These are phyloP conservation scores for Ogataea zsoltii DNA, from an alignment of 805 yeast genomes.

Conservation along the genomic window DNA sequence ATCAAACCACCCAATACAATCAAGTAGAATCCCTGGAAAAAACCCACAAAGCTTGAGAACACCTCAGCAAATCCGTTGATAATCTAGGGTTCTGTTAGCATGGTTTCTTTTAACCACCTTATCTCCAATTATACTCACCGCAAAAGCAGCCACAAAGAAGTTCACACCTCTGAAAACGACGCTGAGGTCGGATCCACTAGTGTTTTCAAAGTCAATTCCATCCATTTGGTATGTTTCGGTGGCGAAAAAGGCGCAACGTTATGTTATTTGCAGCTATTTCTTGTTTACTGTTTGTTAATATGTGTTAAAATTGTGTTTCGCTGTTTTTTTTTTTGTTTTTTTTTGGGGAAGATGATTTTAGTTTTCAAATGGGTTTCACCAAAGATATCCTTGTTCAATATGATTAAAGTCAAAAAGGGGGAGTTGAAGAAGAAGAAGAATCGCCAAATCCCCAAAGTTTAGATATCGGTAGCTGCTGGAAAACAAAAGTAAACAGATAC, in stretches of 20 bases:
- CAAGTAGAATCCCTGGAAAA: conserved; percentile 60
- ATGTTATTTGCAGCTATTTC: too few relatives aligned
- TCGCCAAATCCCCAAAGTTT: conserved; percentile 1
- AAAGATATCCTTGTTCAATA: background rate
- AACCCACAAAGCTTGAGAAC: conserved; percentile 41
- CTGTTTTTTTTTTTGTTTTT: background rate
- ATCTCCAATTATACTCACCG: conserved; percentile 41
- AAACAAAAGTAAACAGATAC: conserved; percentile 5
- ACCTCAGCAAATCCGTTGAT: conserved; percentile 51
- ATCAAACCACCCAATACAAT: conserved; percentile 55
- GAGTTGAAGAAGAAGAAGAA: background rate
- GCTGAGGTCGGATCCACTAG: conserved; percentile 43
- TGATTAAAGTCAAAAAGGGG: conserved; percentile 3
- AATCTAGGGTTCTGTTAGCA: conserved; percentile 33
- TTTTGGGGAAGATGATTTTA: background rate
- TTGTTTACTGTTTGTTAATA: too few relatives aligned
- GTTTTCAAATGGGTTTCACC: background rate
- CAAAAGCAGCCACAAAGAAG: conserved; percentile 52
- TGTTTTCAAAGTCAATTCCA: conserved; percentile 45
- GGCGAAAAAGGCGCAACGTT: too few relatives aligned
- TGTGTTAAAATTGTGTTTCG: background rate
- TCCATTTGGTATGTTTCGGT: conserved; percentile 22
- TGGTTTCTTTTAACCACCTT: background rate
- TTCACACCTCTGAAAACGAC: conserved; percentile 53
- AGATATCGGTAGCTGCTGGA: background rate